A percentile compares a stretch with the other conserved stretches of the same genome.
Conservation (phyloP, 352 stramenopile genomes). For the Phytophthora pistaciae region DNA sequence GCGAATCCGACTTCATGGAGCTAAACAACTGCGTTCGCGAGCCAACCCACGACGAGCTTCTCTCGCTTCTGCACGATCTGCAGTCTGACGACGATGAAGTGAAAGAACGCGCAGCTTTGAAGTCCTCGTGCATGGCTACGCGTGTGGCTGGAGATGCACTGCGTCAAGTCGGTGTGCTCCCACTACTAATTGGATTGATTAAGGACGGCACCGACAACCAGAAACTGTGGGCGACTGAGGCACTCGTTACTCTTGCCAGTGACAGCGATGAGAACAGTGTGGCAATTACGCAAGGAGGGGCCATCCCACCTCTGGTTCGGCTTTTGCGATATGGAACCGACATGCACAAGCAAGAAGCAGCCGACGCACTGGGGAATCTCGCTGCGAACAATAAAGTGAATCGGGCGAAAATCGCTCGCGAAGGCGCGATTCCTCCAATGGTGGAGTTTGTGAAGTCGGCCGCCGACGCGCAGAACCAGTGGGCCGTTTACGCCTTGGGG, state of each 20-base stretch:
- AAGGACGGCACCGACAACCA: conserved; percentile 16
- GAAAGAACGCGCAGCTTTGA: conserved; percentile 14
- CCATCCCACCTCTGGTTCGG: conserved; percentile 1
- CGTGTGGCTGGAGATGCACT: conserved; percentile 14
- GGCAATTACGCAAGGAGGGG: conserved; percentile 8
- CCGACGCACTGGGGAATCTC: conserved; percentile 8
- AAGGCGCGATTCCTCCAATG: conserved; percentile 8
- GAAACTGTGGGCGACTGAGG: conserved; percentile 21
- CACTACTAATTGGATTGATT: conserved; percentile 11
- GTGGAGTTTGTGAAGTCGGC: conserved; percentile 10
- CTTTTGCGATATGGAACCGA: conserved; percentile 9
- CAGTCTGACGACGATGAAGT: conserved; percentile 5
- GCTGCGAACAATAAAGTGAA: conserved; percentile 8
- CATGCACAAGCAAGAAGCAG: conserved; percentile 10
- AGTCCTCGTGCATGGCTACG: conserved; percentile 17
- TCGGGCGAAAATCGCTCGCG: conserved; percentile 8
- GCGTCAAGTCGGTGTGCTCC: conserved; percentile 11
- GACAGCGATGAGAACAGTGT: conserved; percentile 2
- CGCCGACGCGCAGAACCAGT: conserved; percentile 14
- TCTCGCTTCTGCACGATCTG: conserved; percentile 16
- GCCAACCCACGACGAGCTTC: conserved; percentile 8
- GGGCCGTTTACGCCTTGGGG: conserved; percentile 13
- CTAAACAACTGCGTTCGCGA: conserved; percentile 6
- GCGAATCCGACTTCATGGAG: background rate
- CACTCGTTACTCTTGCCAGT: conserved; percentile 12